Percentiles rank a stretch among this genome's conserved stretches.
phyloP scores from a whole-genome alignment of 2,329 filamentous ascomycete genomes.

The Lithohypha guttulata region DNA sequence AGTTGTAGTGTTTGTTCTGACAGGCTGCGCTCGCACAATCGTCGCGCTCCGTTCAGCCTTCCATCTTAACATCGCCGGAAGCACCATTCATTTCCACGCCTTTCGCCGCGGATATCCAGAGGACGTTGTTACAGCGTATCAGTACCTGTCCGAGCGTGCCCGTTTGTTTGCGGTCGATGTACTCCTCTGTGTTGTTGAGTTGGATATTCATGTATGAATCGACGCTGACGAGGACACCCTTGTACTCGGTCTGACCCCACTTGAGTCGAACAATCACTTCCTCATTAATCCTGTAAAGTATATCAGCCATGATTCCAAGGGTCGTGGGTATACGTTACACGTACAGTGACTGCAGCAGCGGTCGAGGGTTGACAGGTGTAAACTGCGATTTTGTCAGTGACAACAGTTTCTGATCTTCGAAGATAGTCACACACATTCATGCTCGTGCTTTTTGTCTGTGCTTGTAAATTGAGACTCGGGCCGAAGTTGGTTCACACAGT shows the following conservation, averaged over 20 bases:
- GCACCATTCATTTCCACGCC: slow-evolving; percentile 36
- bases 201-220: slow-evolving; percentile 99
- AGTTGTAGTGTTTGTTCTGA: no score
- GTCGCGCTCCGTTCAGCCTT: slow-evolving; percentile 13
- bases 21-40: neutral
- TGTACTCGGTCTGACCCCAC: slow-evolving; percentile 98
- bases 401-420: no score
- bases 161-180: slow-evolving; percentile 74
- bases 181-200: slow-evolving; percentile 82
- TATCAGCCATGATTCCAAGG: neutral
- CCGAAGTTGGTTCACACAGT: neutral
- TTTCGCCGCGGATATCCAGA: slow-evolving; percentile 64
- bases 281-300: slow-evolving; percentile 61
- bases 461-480: no score
- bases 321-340: neutral
- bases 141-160: slow-evolving; percentile 81
- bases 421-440: no score
- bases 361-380: slow-evolving; percentile 90
- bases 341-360: slow-evolving; percentile 86
- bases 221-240: slow-evolving; percentile 79
- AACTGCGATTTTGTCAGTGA: slow-evolving; percentile 43
- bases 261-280: slow-evolving; percentile 86
- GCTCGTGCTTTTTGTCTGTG: no score
- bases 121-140: slow-evolving; percentile 97
- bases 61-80: slow-evolving; percentile 21